A percentile compares a stretch with the other conserved stretches of the same genome.
Evolutionary conservation across 2,329 filamentous ascomycete species (phyloP).

Genomic region (Raffaelea deltoideospora): DNA sequence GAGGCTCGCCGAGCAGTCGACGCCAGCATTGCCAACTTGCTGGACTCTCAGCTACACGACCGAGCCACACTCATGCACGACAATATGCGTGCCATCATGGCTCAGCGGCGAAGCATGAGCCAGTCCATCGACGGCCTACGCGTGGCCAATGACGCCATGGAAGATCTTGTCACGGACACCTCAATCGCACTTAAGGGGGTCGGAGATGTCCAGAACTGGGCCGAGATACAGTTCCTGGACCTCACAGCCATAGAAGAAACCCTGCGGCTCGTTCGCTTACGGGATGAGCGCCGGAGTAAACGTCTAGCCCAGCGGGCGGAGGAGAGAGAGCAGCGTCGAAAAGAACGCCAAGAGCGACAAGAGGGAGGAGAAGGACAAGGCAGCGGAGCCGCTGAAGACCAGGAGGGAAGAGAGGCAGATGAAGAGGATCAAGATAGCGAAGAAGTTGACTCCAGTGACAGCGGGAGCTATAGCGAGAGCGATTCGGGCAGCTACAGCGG

Average conservation of each 20-base stretch:
- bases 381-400: background rate
- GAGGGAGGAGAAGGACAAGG: background rate
- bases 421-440: slow-evolving; percentile 1
- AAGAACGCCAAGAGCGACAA: background rate
- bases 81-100: slow-evolving; percentile 48
- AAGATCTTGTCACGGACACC: slow-evolving; percentile 46
- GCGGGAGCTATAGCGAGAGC: slow-evolving; percentile 14
- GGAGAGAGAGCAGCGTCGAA: slow-evolving; percentile 2
- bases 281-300: slow-evolving; percentile 5
- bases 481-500: slow-evolving; percentile 10
- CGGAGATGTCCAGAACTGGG: slow-evolving; percentile 76
- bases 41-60: slow-evolving; percentile 52
- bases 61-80: slow-evolving; percentile 55
- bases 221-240: slow-evolving; percentile 61
- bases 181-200: slow-evolving; percentile 58
- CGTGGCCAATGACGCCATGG: slow-evolving; percentile 50
- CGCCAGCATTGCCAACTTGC: slow-evolving; percentile 51
- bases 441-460: slow-evolving; percentile 9
- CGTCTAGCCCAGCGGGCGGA: slow-evolving; percentile 4
- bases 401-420: background rate
- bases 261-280: slow-evolving; percentile 34
- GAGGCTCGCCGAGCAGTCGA: slow-evolving; percentile 45
- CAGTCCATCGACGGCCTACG: slow-evolving; percentile 44
- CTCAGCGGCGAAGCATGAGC: slow-evolving; percentile 51
- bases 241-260: slow-evolving; percentile 52